These are phyloP conservation scores for Lentithecium fluviatile DNA, from an alignment of 495 filamentous ascomycete species.

Conservation along the genomic window DNA sequence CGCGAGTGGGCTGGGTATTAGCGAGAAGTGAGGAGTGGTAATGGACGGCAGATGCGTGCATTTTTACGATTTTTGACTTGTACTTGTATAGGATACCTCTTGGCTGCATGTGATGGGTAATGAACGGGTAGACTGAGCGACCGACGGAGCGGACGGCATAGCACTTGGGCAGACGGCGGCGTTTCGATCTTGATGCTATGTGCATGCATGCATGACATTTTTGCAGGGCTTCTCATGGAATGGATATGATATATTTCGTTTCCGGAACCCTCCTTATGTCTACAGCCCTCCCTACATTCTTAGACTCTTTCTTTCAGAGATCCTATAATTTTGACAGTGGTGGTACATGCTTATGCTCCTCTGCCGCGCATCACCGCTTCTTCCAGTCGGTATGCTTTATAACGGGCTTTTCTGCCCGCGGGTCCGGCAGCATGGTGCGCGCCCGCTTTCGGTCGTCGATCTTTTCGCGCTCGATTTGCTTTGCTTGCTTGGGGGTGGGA, in stretches of 20 bases:
- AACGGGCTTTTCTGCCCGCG: slow-evolving; percentile 1
- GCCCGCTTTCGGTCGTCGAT: background rate
- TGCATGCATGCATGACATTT: slow-evolving; percentile 6
- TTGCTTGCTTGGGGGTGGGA: slow-evolving; percentile 8
- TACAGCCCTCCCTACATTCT: background rate
- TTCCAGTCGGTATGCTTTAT: slow-evolving; percentile 6
- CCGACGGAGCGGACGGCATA: too few relatives aligned
- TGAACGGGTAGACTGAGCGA: too few relatives aligned
- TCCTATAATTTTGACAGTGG: background rate
- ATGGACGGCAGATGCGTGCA: background rate
- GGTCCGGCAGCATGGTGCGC: background rate
- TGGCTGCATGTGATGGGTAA: slow-evolving; percentile 7
- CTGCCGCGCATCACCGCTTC: background rate
- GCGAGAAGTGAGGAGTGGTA: background rate
- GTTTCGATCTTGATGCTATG: background rate
- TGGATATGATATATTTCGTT: slow-evolving; percentile 10
- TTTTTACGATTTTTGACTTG: background rate
- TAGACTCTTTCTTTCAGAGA: background rate
- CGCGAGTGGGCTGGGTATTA: slow-evolving; percentile 21
- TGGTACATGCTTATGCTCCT: background rate
- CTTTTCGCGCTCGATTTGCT: slow-evolving; percentile 8
- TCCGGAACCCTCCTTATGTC: background rate
- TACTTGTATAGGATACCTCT: slow-evolving; percentile 25
- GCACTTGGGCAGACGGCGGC: too few relatives aligned
- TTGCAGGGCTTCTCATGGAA: background rate